These are phyloP conservation scores for Hypoxylon sp. DNA, from an alignment of 2,329 filamentous ascomycete species.

Conservation along the genomic window DNA sequence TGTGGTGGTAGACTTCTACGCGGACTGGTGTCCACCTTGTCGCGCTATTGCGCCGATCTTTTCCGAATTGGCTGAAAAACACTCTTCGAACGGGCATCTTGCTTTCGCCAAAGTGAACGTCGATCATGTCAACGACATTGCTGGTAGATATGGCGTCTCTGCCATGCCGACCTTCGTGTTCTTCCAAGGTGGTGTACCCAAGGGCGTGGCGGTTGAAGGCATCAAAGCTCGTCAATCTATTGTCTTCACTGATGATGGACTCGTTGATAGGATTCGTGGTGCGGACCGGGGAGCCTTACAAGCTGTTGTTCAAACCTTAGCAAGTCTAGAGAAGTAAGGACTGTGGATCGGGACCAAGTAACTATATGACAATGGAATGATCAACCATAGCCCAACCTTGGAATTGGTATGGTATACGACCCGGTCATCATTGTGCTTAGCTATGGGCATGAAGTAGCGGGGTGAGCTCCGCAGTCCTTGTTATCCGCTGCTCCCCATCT, in stretches of 20 bases:
- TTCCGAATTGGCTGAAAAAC: conserved; percentile 2
- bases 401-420: background rate
- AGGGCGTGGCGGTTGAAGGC: background rate
- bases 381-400: background rate
- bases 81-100: background rate
- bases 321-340: background rate
- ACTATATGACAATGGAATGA: background rate
- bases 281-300: conserved; percentile 1
- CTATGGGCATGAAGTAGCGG: background rate
- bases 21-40: conserved; percentile 8
- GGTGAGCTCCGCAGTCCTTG: background rate
- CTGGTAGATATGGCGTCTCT: conserved; percentile 4
- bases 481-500: background rate
- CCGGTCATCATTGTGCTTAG: background rate
- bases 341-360: background rate
- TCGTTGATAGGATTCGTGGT: background rate
- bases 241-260: background rate
- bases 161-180: conserved; percentile 8
- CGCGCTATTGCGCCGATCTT: conserved; percentile 8
- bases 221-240: background rate
- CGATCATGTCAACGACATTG: conserved; percentile 3
- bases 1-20: conserved; percentile 11
- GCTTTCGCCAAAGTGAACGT: conserved; percentile 12
- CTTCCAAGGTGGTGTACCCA: conserved; percentile 2
- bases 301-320: background rate